These are phyloP conservation scores for Fusarium acutatum DNA, from an alignment of 2,329 filamentous ascomycete genomes.

Conservation along the genomic window DNA sequence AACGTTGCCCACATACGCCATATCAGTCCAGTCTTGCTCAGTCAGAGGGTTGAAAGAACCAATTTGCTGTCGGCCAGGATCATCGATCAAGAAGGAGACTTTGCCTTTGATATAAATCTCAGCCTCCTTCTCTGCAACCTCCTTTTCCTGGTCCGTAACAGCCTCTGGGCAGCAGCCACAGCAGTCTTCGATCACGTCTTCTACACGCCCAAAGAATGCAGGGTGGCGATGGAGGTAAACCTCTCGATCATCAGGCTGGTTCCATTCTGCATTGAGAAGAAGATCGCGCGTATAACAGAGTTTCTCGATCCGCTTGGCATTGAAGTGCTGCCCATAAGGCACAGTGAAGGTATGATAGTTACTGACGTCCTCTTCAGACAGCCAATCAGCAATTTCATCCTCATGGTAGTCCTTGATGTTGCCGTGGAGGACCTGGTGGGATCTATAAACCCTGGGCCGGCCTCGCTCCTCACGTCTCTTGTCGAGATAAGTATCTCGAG, in stretches of 20 bases:
- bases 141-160: conserved; percentile 73
- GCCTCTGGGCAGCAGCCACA: conserved; percentile 81
- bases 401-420: conserved; percentile 82
- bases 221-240: conserved; percentile 85
- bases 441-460: conserved; percentile 63
- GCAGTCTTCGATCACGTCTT: conserved; percentile 81
- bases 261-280: conserved; percentile 88
- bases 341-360: conserved; percentile 82
- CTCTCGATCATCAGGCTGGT: conserved; percentile 76
- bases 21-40: conserved; percentile 86
- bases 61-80: conserved; percentile 79
- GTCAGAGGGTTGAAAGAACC: conserved; percentile 82
- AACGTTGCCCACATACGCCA: conserved; percentile 88
- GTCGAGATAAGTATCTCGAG: conserved; percentile 75
- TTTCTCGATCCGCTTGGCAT: conserved; percentile 79
- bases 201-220: conserved; percentile 80
- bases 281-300: conserved; percentile 83
- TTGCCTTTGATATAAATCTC: conserved; percentile 80
- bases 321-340: conserved; percentile 69
- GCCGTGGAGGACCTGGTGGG: conserved; percentile 54
- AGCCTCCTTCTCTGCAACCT: conserved; percentile 74
- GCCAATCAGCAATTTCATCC: conserved; percentile 86
- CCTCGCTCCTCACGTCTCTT: conserved; percentile 77
- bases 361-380: conserved; percentile 77
- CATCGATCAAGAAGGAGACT: conserved; percentile 78